Evolutionary conservation across 139 green algal genomes (phyloP), one percentile per base, ranked within the genome.

Genomic region (Tetratostichococcus sp.): DNA sequence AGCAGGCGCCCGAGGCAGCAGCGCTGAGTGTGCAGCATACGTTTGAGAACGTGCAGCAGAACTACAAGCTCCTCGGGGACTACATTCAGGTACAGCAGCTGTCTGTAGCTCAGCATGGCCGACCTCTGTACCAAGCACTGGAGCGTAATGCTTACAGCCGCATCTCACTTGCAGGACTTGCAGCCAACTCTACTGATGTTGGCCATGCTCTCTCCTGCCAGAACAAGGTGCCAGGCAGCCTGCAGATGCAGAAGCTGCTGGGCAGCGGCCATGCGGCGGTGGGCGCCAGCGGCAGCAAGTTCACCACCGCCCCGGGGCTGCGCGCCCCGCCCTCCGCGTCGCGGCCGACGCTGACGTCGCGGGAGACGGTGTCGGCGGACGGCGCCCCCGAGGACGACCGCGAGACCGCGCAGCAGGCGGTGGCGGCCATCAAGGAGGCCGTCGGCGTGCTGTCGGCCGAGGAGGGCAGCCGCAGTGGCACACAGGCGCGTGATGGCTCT

Each of bases 1-100:
- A 86, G 33, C 34, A 77, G 50, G 83, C 78, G 33, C 82, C 81
- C n/a, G 72, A 67, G 69, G 58, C 74, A 32, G 72, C 84, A 2
- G 43, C 85, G 2, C 43, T 39, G 0, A 81, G 66, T 19, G 77
- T 72, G 35, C 79, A 86, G 66, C 59, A 75, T 22, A 89, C 84
- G 33, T 68, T 89, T 71, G 75, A 76, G 65, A 88, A 75, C 68
- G 85, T 79, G 62, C 79, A 86, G 59, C 70, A 83, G 32, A 89
- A 89, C 73, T 69, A 88, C 35, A 69, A 79, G 67, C 35, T 26
- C 21, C 75, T 84, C 21, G 70, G 50, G 11, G 50, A 62, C 50
- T 62, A 28, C 50, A 62, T 62, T n/a, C 50, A 62, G 50, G 50
- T 62, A 2, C 19, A 26, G 8, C 39, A 50, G n/a, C n/a, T n/a